Conservation (phyloP, 495 filamentous ascomycete species). For the Coniosporium apollinis region DNA sequence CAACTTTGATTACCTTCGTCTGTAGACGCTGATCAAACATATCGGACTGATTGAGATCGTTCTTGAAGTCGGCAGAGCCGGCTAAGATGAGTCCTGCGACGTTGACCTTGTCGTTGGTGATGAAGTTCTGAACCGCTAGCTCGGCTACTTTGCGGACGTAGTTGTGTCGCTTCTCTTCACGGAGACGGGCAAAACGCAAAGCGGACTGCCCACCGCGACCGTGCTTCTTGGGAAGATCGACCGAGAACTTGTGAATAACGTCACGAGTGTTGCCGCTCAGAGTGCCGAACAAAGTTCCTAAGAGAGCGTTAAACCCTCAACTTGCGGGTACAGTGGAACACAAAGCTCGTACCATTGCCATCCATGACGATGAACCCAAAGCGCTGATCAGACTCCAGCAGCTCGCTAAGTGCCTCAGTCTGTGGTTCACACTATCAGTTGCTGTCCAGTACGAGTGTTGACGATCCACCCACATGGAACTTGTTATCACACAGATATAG, state of each 20-base stretch:
- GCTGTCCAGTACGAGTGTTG: too few relatives aligned
- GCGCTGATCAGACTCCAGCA: constrained; percentile 95
- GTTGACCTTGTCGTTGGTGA: constrained; percentile 95
- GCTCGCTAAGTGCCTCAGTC: constrained; percentile 90
- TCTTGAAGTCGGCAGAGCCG: constrained; percentile 98
- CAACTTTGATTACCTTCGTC: constrained; percentile 94
- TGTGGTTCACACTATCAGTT: too few relatives aligned
- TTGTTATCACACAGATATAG: constrained; percentile 99
- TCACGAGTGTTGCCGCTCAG: constrained; percentile 93
- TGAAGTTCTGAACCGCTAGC: constrained; percentile 93
- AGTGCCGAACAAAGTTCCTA: constrained; percentile 91
- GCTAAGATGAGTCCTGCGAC: constrained; percentile 87
- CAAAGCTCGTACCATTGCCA: too few relatives aligned
- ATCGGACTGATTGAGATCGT: constrained; percentile 93
- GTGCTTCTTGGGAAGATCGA: constrained; percentile 98
- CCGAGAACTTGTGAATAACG: constrained; percentile 89
- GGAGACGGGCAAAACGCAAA: constrained; percentile 95
- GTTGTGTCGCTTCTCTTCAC: constrained; percentile 99
- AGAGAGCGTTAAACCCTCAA: too few relatives aligned
- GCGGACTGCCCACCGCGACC: constrained; percentile 98
- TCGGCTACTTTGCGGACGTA: constrained; percentile 98
- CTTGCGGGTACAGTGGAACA: too few relatives aligned
- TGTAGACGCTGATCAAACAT: constrained; percentile 87
- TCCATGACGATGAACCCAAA: constrained; percentile 99
- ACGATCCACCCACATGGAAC: too few relatives aligned